Percentiles rank a stretch among this genome's conserved stretches.
phyloP scores from a whole-genome alignment of 768 basidiomycete genomes.

The Lentinula sp. region DNA sequence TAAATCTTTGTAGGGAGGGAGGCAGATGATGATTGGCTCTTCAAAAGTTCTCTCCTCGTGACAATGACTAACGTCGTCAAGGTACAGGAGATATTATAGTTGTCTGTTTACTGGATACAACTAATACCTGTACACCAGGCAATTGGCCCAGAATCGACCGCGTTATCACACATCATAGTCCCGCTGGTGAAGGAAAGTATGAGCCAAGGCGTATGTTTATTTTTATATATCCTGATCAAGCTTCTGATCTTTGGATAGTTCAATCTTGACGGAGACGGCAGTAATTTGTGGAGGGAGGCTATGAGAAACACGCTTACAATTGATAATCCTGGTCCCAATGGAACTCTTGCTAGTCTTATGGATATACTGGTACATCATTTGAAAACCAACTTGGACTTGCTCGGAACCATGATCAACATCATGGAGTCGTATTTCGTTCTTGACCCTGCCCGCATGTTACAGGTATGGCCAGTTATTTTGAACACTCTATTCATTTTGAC shows the following conservation, averaged over 20 bases:
- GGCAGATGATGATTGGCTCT: conserved; percentile 63
- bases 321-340: conserved; percentile 36
- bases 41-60: conserved; percentile 65
- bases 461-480: conserved; percentile 34
- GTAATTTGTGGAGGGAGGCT: conserved; percentile 69
- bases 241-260: conserved; percentile 32
- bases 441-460: conserved; percentile 54
- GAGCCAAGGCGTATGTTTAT: conserved; percentile 40
- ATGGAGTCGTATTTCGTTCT: conserved; percentile 78
- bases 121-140: conserved; percentile 36
- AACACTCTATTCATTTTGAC: neutral
- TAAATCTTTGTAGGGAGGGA: conserved; percentile 47
- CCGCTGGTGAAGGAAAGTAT: conserved; percentile 64
- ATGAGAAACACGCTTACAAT: conserved; percentile 59
- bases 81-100: conserved; percentile 29
- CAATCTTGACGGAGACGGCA: conserved; percentile 73
- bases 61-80: conserved; percentile 66
- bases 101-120: neutral
- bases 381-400: conserved; percentile 62
- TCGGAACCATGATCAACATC: conserved; percentile 62
- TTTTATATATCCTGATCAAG: neutral
- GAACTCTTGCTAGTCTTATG: conserved; percentile 58
- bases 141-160: conserved; percentile 52
- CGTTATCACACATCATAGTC: conserved; percentile 49
- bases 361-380: conserved; percentile 58